These are phyloP conservation scores for Gloeopeniophorella convolvens DNA, from an alignment of 768 basidiomycete species.

Conservation along the genomic window DNA sequence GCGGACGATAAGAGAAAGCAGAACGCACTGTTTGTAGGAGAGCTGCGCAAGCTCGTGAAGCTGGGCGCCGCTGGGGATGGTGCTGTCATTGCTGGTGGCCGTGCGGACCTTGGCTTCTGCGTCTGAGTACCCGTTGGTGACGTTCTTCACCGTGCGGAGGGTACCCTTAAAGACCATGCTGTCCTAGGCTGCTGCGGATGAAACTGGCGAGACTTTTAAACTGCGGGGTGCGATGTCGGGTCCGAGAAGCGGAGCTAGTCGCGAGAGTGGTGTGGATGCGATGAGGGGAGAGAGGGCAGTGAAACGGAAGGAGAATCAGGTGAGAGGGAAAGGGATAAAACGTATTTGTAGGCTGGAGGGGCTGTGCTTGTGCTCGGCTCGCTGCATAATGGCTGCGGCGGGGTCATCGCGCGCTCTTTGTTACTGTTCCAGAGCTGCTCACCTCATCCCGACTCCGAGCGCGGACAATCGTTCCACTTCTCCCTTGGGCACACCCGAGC, in stretches of 20 bases:
- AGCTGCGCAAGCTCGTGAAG: slow-evolving; percentile 97
- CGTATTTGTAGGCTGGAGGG: neutral
- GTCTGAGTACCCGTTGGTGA: slow-evolving; percentile 91
- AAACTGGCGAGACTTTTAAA: neutral
- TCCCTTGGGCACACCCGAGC: too few species aligned
- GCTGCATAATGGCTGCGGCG: too few species aligned
- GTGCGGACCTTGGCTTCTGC: slow-evolving; percentile 91
- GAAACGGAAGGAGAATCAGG: neutral
- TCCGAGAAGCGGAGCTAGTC: too few species aligned
- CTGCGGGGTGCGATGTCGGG: too few species aligned
- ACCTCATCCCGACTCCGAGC: too few species aligned
- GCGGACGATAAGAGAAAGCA: slow-evolving; percentile 23
- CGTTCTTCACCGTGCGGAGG: slow-evolving; percentile 83
- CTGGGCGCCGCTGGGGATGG: slow-evolving; percentile 92
- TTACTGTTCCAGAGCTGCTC: too few species aligned
- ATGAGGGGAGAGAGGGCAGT: neutral
- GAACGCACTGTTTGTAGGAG: slow-evolving; percentile 84
- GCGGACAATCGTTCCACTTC: too few species aligned
- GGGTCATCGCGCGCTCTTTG: too few species aligned
- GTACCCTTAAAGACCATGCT: slow-evolving; percentile 45
- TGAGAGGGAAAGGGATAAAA: neutral
- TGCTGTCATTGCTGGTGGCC: slow-evolving; percentile 92
- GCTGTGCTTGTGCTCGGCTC: too few species aligned
- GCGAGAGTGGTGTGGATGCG: neutral
- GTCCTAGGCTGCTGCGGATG: neutral